Percentiles rank a stretch among this genome's conserved stretches.
These are phyloP conservation scores for Cichorium intybus DNA, from an alignment of 140 eudicot genomes.

Conservation along the genomic window DNA sequence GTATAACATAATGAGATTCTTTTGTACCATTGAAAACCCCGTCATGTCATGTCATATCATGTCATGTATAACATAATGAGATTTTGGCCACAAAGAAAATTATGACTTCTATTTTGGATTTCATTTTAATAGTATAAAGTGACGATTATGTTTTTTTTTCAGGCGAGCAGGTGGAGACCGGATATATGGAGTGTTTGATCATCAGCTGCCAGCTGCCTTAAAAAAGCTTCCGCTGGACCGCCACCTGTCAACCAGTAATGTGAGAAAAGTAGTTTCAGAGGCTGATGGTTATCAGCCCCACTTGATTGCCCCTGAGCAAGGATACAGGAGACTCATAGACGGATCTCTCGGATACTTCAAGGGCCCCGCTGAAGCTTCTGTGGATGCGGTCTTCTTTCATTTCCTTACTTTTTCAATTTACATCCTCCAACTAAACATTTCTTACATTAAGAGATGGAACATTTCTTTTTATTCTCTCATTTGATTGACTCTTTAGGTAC, in stretches of 20 bases:
- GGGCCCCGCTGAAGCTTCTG: conserved; percentile 98
- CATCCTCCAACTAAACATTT: too few relatives aligned
- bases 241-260: conserved; percentile 76
- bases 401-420: too few relatives aligned
- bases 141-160: conserved; percentile 18
- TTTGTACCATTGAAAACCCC: too few relatives aligned
- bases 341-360: conserved; percentile 98
- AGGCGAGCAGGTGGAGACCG: conserved; percentile 98
- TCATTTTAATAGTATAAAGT: not conserved
- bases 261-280: conserved; percentile 82
- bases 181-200: conserved; percentile 92
- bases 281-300: conserved; percentile 99
- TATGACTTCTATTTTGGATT: too few relatives aligned
- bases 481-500: conserved; percentile 54
- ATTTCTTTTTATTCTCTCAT: not conserved
- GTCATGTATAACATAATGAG: too few relatives aligned
- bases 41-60: too few relatives aligned
- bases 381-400: conserved; percentile 99
- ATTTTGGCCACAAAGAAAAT: too few relatives aligned
- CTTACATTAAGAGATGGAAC: too few relatives aligned
- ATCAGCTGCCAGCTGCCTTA: conserved; percentile 93
- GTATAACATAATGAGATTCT: too few relatives aligned
- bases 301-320: conserved; percentile 96
- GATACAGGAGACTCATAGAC: conserved; percentile 90
- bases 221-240: conserved; percentile 96